These are phyloP conservation scores for Blastobotrys mokoenaii DNA, from an alignment of 805 yeast species.

Conservation along the genomic window DNA sequence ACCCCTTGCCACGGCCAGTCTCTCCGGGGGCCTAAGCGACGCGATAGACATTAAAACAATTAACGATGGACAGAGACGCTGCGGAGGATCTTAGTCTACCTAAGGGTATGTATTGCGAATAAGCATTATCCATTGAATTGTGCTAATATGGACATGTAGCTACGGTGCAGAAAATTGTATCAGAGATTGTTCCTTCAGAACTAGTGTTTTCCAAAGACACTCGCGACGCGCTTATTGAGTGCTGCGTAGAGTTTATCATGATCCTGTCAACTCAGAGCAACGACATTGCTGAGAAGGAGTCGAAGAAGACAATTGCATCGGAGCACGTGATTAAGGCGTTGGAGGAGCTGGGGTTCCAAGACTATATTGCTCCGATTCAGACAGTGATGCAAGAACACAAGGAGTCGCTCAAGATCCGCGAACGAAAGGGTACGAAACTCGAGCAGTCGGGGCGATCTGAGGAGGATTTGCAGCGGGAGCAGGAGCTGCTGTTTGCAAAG, in stretches of 20 bases:
- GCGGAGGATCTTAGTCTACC: constrained; percentile 31
- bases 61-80: constrained; percentile 15
- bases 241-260: constrained; percentile 94
- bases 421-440: constrained; percentile 83
- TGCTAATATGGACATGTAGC: constrained; percentile 39
- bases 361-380: constrained; percentile 74
- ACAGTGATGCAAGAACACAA: constrained; percentile 79
- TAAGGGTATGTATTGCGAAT: constrained; percentile 15
- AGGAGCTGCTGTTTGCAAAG: constrained; percentile 73
- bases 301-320: constrained; percentile 92
- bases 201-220: constrained; percentile 86
- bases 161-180: constrained; percentile 89
- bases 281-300: constrained; percentile 92
- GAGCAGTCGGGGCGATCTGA: constrained; percentile 88
- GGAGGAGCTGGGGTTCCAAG: constrained; percentile 76
- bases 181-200: constrained; percentile 85
- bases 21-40: neutral
- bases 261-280: constrained; percentile 86
- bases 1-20: neutral
- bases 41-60: neutral
- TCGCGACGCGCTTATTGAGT: constrained; percentile 88
- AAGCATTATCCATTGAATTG: neutral
- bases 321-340: constrained; percentile 92
- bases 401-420: constrained; percentile 76
- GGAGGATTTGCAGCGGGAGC: constrained; percentile 85